These are phyloP conservation scores for Fraxinus nigra DNA, from an alignment of 305 asterid genomes.

Conservation along the genomic window DNA sequence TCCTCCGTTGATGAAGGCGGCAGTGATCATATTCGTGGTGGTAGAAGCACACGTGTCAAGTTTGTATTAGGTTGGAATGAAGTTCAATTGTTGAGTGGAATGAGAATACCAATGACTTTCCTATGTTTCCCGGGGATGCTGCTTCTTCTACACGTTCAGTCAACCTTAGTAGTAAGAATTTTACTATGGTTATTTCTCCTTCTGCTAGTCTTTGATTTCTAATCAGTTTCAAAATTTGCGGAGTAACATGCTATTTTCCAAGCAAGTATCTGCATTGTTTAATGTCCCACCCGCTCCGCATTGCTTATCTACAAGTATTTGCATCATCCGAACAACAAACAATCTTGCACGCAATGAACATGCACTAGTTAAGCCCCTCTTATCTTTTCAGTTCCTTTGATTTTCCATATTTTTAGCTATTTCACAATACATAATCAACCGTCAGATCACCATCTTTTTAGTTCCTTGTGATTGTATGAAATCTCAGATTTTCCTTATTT, in stretches of 20 bases:
- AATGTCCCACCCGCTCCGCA: background rate
- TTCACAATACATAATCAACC: background rate
- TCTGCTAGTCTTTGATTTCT: conserved; percentile 6
- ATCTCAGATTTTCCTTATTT: background rate
- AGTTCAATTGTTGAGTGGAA: conserved; percentile 19
- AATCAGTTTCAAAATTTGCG: conserved; percentile 32
- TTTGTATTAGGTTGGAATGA: conserved; percentile 76
- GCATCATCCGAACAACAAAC: background rate
- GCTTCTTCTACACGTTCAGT: conserved; percentile 25
- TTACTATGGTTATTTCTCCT: background rate
- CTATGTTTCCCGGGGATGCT: conserved; percentile 36
- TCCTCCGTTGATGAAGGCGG: conserved; percentile 62
- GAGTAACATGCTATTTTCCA: conserved; percentile 27
- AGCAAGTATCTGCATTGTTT: conserved; percentile 34
- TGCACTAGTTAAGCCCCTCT: background rate
- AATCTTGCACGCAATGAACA: background rate
- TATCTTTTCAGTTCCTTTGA: background rate
- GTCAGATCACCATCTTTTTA: background rate
- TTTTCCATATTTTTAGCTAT: too few species aligned
- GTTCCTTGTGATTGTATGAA: background rate
- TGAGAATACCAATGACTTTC: conserved; percentile 25
- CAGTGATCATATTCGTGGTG: conserved; percentile 33
- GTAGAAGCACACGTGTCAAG: conserved; percentile 72
- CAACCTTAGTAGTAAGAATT: background rate
- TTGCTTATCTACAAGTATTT: background rate